Evolutionary conservation across 2,329 filamentous ascomycete genomes (phyloP).

Genomic region (Alternaria triticimaculans): DNA sequence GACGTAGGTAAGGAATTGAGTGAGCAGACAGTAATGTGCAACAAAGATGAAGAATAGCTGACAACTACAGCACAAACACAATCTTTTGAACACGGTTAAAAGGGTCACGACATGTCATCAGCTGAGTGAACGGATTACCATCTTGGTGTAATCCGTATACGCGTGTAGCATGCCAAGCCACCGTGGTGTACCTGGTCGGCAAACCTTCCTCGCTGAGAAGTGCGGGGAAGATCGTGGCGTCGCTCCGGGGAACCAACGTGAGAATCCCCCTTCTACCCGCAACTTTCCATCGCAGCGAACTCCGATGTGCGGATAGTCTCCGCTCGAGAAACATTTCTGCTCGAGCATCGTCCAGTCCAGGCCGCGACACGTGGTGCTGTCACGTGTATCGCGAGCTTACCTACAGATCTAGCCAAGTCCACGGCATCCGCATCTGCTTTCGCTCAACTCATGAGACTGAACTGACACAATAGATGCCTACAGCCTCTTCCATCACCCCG

Average conservation of each 20-base stretch:
- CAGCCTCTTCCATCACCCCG: neutral
- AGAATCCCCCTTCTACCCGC: neutral
- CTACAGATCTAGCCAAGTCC: neutral
- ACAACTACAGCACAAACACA: neutral
- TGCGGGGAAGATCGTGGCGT: slow-evolving; percentile 12
- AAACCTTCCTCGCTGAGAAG: slow-evolving; percentile 16
- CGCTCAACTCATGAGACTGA: neutral
- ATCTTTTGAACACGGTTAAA: neutral
- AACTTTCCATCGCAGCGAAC: slow-evolving; percentile 3
- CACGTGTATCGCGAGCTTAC: neutral
- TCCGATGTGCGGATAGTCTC: neutral
- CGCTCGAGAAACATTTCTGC: neutral
- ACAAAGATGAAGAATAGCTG: neutral
- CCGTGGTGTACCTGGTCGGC: slow-evolving; percentile 7
- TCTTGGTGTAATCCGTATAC: slow-evolving; percentile 5
- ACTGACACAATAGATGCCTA: neutral
- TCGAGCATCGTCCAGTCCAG: neutral
- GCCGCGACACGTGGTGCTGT: neutral
- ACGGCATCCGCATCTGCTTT: neutral
- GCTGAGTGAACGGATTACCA: slow-evolving; percentile 5
- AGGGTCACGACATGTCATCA: neutral
- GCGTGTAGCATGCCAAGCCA: slow-evolving; percentile 1
- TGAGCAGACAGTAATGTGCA: neutral
- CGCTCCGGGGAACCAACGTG: slow-evolving; percentile 8
- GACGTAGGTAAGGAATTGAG: neutral